phyloP scores from a whole-genome alignment of 2,329 filamentous ascomycete genomes.

The Epichloe sp. region DNA sequence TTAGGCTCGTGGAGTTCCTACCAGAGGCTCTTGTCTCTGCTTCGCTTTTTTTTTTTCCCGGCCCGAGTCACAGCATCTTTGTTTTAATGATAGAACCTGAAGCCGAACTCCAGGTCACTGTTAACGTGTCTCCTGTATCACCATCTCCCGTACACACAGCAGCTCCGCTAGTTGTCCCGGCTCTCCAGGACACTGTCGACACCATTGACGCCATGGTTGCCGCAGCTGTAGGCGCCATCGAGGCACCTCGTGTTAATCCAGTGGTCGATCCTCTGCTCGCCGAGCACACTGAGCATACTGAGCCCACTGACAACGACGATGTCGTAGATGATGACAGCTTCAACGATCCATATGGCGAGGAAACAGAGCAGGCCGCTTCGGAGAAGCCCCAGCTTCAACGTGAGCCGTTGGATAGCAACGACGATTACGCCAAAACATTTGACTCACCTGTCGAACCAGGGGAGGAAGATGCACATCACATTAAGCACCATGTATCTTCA shows the following conservation, averaged over 20 bases:
- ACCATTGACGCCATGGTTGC: slow-evolving; percentile 34
- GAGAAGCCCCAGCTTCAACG: slow-evolving; percentile 14
- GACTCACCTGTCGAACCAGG: slow-evolving; percentile 31
- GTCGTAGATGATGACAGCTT: slow-evolving; percentile 34
- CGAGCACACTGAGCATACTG: slow-evolving; percentile 10
- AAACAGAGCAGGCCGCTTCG: slow-evolving; percentile 15
- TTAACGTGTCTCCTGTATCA: slow-evolving; percentile 38
- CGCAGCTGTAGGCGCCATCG: slow-evolving; percentile 17
- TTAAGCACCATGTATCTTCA: slow-evolving; percentile 30
- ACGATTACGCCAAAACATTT: slow-evolving; percentile 39
- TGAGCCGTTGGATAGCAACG: slow-evolving; percentile 23
- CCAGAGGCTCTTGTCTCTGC: slow-evolving; percentile 4
- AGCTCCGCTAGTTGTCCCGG: slow-evolving; percentile 33
- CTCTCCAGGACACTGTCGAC: slow-evolving; percentile 39
- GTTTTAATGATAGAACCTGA: slow-evolving; percentile 33
- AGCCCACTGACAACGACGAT: slow-evolving; percentile 20
- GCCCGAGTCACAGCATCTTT: slow-evolving; percentile 3
- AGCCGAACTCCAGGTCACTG: slow-evolving; percentile 37
- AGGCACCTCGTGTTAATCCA: slow-evolving; percentile 14
- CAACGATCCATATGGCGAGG: slow-evolving; percentile 33
- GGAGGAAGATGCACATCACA: slow-evolving; percentile 22
- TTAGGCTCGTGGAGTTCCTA: neutral
- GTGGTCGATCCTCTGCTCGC: slow-evolving; percentile 19
- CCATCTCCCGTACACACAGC: slow-evolving; percentile 34
- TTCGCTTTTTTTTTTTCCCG: slow-evolving; percentile 5